Percentiles rank a stretch among this genome's conserved stretches.
Conservation (phyloP, 1,284 basidiomycete genomes). For the Marasmius fiardii region DNA sequence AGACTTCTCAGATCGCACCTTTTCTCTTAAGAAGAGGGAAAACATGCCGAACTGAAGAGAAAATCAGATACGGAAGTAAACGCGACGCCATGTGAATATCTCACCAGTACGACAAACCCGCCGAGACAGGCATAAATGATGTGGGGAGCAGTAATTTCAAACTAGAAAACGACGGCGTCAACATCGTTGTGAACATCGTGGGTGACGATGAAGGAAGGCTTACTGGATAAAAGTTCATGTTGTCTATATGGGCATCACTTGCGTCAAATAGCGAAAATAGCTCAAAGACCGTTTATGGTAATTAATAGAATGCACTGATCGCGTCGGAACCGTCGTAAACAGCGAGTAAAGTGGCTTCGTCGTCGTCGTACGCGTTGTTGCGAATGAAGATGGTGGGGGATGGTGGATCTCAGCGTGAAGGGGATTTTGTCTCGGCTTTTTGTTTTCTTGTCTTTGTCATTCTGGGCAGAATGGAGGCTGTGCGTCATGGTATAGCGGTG, state of each 20-base stretch:
- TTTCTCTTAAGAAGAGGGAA: constrained; percentile 89
- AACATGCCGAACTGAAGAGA: constrained; percentile 85
- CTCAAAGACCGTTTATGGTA: background rate
- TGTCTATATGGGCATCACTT: background rate
- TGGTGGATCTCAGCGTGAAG: no score
- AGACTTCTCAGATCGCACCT: constrained; percentile 39
- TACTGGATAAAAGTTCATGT: constrained; percentile 1
- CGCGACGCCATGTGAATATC: constrained; percentile 24
- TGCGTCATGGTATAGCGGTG: no score
- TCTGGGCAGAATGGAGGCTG: no score
- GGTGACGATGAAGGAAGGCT: background rate
- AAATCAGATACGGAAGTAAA: background rate
- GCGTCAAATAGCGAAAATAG: background rate
- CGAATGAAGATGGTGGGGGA: background rate
- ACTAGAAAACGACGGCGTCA: constrained; percentile 34
- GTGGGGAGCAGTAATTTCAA: constrained; percentile 68
- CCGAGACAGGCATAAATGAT: constrained; percentile 83
- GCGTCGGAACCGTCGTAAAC: background rate
- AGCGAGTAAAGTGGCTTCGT: background rate
- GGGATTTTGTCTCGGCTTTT: no score
- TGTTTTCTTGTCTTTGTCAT: no score
- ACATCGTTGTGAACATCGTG: background rate
- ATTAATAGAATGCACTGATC: background rate
- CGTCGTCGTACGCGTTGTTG: background rate
- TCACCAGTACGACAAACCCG: constrained; percentile 74